Evolutionary conservation across 176 grass and related monocot genomes (phyloP), one percentile per base, ranked within the genome.

Genomic region (Zoysia pacifica): DNA sequence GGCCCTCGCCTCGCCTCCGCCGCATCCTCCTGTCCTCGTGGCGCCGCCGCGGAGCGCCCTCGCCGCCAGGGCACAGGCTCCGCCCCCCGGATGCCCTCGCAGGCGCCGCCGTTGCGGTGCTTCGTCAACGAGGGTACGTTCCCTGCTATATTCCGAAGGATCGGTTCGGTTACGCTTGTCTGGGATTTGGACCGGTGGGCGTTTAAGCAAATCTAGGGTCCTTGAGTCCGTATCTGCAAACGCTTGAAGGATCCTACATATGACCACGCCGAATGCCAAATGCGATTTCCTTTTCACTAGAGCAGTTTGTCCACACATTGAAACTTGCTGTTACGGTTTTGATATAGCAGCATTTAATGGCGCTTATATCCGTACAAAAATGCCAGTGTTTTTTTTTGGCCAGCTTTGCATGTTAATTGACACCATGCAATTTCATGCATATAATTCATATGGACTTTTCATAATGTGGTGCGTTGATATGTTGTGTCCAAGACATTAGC

Each of bases 251-350:
- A 58, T 48, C 16, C 56, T 58, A 16, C 40, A 46, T 74, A n/a
- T 6, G 69, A 39, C 9, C 20, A 58, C 54, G 13, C 74, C 49
- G 28, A 79, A 69, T 18, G 54, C 64, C 1, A 41, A 41, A 62
- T 16, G 40, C 11, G 52, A 42, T 15, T 48, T 78, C 5, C 20
- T 63, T 48, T 47, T 37, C 62, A 28, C 53, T 65, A 20, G 46
- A 19, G 12, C 14, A 69, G 58, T 69, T 62, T 80, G 10, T 19
- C 53, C 41, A 6, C 11, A 12, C 63, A 80, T 75, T 88, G 81
- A 52, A 75, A 52, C 54, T 38, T 12, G 20, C 64, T 40, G 67
- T 71, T 89, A 81, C 82, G 81, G 76, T 84, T 89, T 76, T 56
- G 41, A 65, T 50, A 71, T 39, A 56, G 15, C 12, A 35, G 5